Evolutionary conservation across 768 basidiomycete species (phyloP).

Genomic region (Leucosporidium yakuticum): DNA sequence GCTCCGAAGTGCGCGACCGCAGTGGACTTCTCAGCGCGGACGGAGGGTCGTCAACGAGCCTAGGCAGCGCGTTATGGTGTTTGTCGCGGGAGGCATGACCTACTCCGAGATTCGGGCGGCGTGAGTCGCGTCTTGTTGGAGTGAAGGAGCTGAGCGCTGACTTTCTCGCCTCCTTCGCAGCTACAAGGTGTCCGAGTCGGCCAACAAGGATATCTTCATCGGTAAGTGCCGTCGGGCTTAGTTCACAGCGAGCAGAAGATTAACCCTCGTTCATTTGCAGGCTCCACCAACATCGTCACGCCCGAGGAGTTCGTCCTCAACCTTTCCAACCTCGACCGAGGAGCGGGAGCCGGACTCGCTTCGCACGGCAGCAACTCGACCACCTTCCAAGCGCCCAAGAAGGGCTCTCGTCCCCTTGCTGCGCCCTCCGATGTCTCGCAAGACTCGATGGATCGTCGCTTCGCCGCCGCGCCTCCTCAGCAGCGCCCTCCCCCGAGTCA

Average conservation of each 20-base stretch:
- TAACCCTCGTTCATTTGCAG: conserved; percentile 40
- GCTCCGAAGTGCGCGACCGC: conserved; percentile 58
- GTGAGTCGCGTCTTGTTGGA: background rate
- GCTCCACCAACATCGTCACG: conserved; percentile 80
- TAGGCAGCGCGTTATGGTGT: conserved; percentile 71
- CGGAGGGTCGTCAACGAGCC: conserved; percentile 50
- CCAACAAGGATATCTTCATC: conserved; percentile 85
- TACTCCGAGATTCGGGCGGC: conserved; percentile 89
- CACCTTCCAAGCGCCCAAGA: conserved; percentile 19
- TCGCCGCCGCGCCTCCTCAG: background rate
- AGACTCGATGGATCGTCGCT: conserved; percentile 1
- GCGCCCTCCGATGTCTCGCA: background rate
- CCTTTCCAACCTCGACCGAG: conserved; percentile 74
- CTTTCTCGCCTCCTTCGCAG: no score
- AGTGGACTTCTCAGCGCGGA: conserved; percentile 31
- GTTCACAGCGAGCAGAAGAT: background rate
- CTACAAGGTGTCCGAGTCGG: conserved; percentile 65
- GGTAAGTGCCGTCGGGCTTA: conserved; percentile 51
- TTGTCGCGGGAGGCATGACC: conserved; percentile 90
- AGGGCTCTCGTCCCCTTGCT: background rate
- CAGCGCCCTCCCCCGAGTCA: background rate
- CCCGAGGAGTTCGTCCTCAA: conserved; percentile 81
- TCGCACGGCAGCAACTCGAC: conserved; percentile 48
- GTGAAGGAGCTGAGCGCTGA: no score
- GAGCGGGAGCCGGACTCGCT: conserved; percentile 55